Evolutionary conservation across 371 early-diverging fungal species (phyloP).

Genomic region (Zychaea mexicana): DNA sequence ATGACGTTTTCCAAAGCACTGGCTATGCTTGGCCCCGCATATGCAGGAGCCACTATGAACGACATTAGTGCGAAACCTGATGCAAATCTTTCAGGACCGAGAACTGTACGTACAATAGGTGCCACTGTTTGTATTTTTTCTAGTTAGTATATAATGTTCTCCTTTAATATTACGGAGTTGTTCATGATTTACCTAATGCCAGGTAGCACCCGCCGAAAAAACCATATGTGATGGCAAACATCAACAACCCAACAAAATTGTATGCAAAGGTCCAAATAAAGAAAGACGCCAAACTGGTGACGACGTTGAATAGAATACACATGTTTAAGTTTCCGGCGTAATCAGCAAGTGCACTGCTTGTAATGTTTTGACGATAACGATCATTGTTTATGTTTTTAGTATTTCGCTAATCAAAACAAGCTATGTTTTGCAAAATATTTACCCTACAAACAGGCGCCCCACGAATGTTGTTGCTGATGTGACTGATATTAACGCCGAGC

Average conservation of each 20-base stretch:
- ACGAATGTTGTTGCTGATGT: constrained; percentile 46
- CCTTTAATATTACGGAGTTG: neutral
- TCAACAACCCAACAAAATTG: constrained; percentile 33
- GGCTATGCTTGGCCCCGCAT: constrained; percentile 42
- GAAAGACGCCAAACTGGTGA: constrained; percentile 31
- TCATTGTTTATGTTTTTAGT: neutral
- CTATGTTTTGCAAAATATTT: neutral
- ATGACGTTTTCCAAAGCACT: constrained; percentile 30
- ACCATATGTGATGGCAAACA: constrained; percentile 38
- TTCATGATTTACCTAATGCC: constrained; percentile 14
- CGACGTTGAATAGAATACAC: constrained; percentile 29
- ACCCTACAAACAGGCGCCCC: constrained; percentile 47
- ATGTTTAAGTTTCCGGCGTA: constrained; percentile 46
- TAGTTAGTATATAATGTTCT: neutral
- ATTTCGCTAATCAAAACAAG: no score
- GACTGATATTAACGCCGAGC: constrained; percentile 16
- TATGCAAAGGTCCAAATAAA: constrained; percentile 55
- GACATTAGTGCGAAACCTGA: constrained; percentile 36
- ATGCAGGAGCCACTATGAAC: constrained; percentile 25
- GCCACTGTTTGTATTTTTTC: constrained; percentile 22
- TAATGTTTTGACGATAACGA: neutral
- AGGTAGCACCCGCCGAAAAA: constrained; percentile 42
- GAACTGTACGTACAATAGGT: constrained; percentile 31
- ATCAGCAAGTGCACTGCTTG: constrained; percentile 44
- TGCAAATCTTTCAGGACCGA: constrained; percentile 36